Base-by-base conservation (phyloP, 805 yeast genomes). In the Candida berthetii region DNA sequence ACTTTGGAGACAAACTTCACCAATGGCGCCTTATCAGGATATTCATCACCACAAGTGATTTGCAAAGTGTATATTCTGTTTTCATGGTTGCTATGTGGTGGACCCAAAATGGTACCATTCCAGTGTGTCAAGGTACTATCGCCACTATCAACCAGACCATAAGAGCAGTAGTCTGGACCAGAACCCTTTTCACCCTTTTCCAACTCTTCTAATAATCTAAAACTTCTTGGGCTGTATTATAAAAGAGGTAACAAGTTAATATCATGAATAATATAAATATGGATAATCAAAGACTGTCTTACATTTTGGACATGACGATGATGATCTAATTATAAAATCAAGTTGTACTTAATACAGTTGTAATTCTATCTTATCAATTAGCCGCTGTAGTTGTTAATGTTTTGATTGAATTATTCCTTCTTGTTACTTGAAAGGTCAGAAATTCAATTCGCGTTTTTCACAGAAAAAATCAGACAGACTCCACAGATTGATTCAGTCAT, bases 101-200 rank as follows among this genome's bases (percentile, higher is more conserved):
- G 99, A 0, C 99, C 99, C 49, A 93, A 69, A 40, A 93, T 91
- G 28, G 99, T 93, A 11, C 97, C 99, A 65, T 90, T 93, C 99
- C 99, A 93, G 54, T 83, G 66, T 10, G 96, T 85, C 95, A 93
- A 87, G 39, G 89, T 70, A 50, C 90, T 86, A 60, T 93, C 99
- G 54, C 86, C 96, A 47, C 84, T 80, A 54, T 87, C 91, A 19
- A 87, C 80, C 37, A 93, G 73, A 0, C 99, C 99, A 56, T 93
- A 88, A 18, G 98, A 91, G 61, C 96, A 90, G 14, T 96, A 85
- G 62, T 93, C 98, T 20, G 97, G 93, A 17, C 98, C 97, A 37
- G 86, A 71, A 17, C 99, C 99, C 62, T 93, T 93, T 60, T 93
- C 99, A 38, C 99, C 99, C 56, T 91, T 91, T 63, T 95, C 99